Base-by-base conservation (phyloP, 2,329 filamentous ascomycete species). In the Sporothrix inflata region DNA sequence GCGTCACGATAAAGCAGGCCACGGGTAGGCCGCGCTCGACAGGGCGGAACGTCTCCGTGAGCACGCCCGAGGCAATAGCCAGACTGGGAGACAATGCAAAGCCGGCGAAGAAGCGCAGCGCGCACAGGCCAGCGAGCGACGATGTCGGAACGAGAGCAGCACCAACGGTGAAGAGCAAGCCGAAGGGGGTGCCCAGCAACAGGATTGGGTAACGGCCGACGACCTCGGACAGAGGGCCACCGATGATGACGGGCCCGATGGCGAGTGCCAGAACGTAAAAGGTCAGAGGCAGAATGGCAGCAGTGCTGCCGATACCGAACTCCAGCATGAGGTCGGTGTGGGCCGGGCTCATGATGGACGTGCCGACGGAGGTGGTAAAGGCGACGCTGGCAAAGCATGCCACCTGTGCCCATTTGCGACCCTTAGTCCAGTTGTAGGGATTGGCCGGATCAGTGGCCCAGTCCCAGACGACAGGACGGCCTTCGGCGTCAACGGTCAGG, bases 241-340 rank as follows among this genome's bases (percentile, higher is more conserved):
- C 86, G 16, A 90, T 74, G 16, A 89, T 74, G 67, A 90, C 80
- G 7, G 90, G 89, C 0, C 89, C 89, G 19, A 90, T 81, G 3
- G 82, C 87, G 0, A 91, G 82, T 0, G 88, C 89, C 11, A 90
- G 79, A 6, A 89, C 85, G 77, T 89, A 92, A 6, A 90, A 78
- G 0, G 89, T 85, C 0, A 91, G 78, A 0, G 87, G 86, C 0
- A 91, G 79, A n/a, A 91, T 81, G 0, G 89, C 86, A 8, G 84
- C 82, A 1, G 87, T 89, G 66, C 83, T 82, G 16, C 83, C 84
- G 14, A 90, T 83, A 60, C 82, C 75, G 77, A 92, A 92, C 7
- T 87, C 82, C 0, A 77, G 53, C 79, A 85, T 85, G 6, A 91
- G 77, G 3, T 85, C 79, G 1, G 75, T 63, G 27, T 82, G 77